These are phyloP conservation scores for Elaeagnus macrophylla DNA, from an alignment of 306 rosid species.

Conservation along the genomic window DNA sequence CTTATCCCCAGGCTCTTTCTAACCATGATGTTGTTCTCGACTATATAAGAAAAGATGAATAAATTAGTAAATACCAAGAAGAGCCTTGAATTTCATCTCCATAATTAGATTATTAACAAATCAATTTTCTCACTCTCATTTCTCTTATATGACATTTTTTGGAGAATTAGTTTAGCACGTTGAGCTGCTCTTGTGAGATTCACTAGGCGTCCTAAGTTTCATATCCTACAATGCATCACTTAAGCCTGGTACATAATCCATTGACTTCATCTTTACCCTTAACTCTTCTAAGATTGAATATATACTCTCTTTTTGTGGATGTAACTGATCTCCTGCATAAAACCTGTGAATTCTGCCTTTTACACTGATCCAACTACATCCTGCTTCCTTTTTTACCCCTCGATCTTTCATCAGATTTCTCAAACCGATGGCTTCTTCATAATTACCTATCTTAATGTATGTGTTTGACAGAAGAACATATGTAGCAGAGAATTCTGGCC, in stretches of 20 bases:
- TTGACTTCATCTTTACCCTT: constrained; percentile 24
- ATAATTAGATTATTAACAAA: no score
- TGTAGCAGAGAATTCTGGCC: constrained; percentile 47
- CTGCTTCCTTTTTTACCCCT: constrained; percentile 62
- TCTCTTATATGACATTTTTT: no score
- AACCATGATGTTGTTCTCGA: no score
- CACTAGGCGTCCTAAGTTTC: constrained; percentile 3
- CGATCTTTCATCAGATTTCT: constrained; percentile 54
- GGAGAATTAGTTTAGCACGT: no score
- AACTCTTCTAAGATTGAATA: constrained; percentile 41
- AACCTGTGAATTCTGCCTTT: constrained; percentile 55
- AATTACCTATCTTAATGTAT: constrained; percentile 41
- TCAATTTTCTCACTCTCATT: no score
- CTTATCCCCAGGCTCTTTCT: no score
- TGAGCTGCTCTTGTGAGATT: no score
- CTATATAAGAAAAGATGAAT: no score
- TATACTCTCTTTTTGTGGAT: constrained; percentile 42
- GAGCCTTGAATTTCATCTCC: no score
- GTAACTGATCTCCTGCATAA: constrained; percentile 56
- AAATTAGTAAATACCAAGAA: no score
- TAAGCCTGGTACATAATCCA: constrained; percentile 20
- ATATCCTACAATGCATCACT: constrained; percentile 9
- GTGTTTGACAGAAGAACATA: constrained; percentile 64
- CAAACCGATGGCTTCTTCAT: constrained; percentile 37
- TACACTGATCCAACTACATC: constrained; percentile 55